Base-by-base conservation (phyloP, 1,139 yeast species). In the Candida sanyaensis region DNA sequence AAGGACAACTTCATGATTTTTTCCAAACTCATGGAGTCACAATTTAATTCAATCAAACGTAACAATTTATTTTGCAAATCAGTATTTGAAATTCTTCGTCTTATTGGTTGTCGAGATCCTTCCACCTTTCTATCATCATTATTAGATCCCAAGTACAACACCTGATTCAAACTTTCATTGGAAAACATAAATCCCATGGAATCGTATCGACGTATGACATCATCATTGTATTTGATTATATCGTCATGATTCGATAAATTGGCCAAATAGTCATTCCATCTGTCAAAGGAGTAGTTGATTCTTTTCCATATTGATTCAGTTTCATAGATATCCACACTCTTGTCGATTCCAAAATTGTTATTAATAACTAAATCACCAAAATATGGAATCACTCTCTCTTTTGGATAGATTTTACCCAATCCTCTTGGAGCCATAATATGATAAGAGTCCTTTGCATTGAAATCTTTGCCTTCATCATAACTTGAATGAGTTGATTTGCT, bases 381-480 rank as follows among this genome's bases (percentile, higher is more conserved):
- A 63, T 86, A 92, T 0, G 98, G 97, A 41, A 93, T 84, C 9
- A 89, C 96, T 43, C 83, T 80, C 47, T 84, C 85, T 59, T 88
- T 88, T 0, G 95, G 81, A 58, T 87, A 89, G 1, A 81, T 74
- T 53, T 81, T 81, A 30, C 97, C 96, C 55, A 91, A 77, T 6
- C 96, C 96, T 58, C 95, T 87, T 3, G 97, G 96, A 0, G 96
- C 96, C 74, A 87, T 79, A 9, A 88, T 88, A 62, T 87, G 91
- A 56, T 81, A 86, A 2, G 83, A 73, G 51, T 76, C 78, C 48
- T 75, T 73, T 29, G 73, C 61, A 50, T 49, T 48, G 4, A 46
- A 37, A 37, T 38, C 49, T 30, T 46, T 42, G 6, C 34, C 17
- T 23, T 44, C 46, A 6, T 45, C 43, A 52, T 49, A 10, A 60